phyloP scores from a whole-genome alignment of 768 basidiomycete genomes.

The Tulasnella sp. region DNA sequence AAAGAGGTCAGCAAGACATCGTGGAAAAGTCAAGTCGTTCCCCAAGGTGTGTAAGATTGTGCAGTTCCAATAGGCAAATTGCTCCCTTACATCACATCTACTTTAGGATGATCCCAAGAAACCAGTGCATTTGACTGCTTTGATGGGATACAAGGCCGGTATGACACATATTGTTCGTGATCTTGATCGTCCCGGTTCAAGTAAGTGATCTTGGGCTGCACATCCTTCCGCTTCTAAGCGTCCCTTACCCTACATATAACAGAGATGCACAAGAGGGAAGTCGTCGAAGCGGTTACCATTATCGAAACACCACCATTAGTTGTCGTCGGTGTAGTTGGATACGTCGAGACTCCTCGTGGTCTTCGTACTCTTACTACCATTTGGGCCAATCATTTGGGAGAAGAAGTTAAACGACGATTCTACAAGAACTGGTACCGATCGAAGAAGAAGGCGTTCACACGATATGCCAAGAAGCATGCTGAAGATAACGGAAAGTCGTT shows the following conservation, averaged over 20 bases:
- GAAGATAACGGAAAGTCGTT: conserved; percentile 88
- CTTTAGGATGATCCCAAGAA: conserved; percentile 96
- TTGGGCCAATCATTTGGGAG: conserved; percentile 91
- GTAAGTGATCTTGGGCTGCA: conserved; percentile 36
- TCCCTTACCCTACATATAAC: conserved; percentile 14
- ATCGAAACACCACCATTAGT: conserved; percentile 95
- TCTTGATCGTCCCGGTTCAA: conserved; percentile 97
- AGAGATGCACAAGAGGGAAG: conserved; percentile 99
- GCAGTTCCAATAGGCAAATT: neutral
- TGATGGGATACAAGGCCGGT: conserved; percentile 99
- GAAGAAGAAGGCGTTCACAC: conserved; percentile 99
- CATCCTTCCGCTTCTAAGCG: neutral
- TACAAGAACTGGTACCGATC: conserved; percentile 99
- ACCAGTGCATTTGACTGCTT: conserved; percentile 96
- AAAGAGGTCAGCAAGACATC: conserved; percentile 93
- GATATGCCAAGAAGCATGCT: conserved; percentile 98
- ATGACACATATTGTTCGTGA: conserved; percentile 99
- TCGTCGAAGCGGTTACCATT: conserved; percentile 94
- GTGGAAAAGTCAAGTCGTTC: conserved; percentile 99
- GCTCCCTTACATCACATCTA: conserved; percentile 1
- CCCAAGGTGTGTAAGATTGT: conserved; percentile 64
- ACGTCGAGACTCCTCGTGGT: conserved; percentile 98
- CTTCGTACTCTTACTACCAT: conserved; percentile 97
- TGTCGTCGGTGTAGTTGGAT: conserved; percentile 95
- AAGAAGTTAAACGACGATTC: conserved; percentile 97